phyloP scores from a whole-genome alignment of 1,284 basidiomycete species.

The Phylloporus sp. region DNA sequence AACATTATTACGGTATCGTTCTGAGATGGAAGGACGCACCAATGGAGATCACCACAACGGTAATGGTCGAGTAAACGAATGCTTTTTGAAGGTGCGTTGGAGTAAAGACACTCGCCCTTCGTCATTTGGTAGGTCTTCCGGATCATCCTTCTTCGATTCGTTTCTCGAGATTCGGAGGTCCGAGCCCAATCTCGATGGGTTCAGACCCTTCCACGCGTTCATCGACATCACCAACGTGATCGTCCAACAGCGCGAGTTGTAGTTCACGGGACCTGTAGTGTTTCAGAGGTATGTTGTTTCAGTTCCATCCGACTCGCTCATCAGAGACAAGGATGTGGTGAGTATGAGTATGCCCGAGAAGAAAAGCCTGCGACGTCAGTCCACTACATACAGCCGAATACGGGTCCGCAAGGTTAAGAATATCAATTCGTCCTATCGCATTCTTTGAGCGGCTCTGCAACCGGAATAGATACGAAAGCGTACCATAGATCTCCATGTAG shows the following conservation, averaged over 20 bases:
- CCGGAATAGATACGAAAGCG: constrained; percentile 4
- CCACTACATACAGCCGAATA: constrained; percentile 57
- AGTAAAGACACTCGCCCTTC: too few relatives aligned
- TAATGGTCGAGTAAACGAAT: constrained; percentile 45
- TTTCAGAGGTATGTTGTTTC: constrained; percentile 5
- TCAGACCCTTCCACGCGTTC: constrained; percentile 3
- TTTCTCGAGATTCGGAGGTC: constrained; percentile 17
- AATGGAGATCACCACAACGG: too few relatives aligned
- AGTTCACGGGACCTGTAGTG: constrained; percentile 45
- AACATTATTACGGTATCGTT: too few relatives aligned
- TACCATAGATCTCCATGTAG: constrained; percentile 54
- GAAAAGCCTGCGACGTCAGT: constrained; percentile 48
- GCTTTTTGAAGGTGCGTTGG: constrained; percentile 45
- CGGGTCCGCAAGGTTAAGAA: constrained; percentile 48
- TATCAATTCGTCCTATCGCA: constrained; percentile 45
- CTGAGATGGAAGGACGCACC: too few relatives aligned
- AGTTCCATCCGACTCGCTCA: constrained; percentile 37
- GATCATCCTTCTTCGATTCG: constrained; percentile 20
- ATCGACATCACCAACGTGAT: constrained; percentile 1
- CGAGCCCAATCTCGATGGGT: too few relatives aligned
- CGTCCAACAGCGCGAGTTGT: constrained; percentile 46
- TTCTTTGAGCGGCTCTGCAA: constrained; percentile 1
- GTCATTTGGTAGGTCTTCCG: constrained; percentile 7
- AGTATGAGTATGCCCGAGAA: too few relatives aligned
- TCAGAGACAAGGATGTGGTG: constrained; percentile 46